phyloP scores from a whole-genome alignment of 805 yeast genomes.

The Candida maris region DNA sequence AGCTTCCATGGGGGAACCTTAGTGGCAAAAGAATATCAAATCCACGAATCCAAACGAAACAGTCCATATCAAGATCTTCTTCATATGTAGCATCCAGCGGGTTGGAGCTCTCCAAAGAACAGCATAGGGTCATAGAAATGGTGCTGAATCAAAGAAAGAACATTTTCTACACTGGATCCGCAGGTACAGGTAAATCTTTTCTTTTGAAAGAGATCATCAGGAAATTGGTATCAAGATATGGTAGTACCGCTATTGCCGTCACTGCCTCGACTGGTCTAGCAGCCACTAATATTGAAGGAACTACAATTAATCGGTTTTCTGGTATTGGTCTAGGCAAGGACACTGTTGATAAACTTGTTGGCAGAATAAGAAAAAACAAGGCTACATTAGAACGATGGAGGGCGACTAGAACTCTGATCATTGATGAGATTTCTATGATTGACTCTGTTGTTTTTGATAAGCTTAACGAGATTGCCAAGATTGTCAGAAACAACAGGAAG shows the following conservation, averaged over 20 bases:
- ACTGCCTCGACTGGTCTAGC: constrained; percentile 98
- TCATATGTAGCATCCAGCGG: constrained; percentile 1
- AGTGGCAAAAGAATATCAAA: constrained; percentile 13
- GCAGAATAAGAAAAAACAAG: constrained; percentile 45
- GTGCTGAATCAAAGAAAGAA: constrained; percentile 50
- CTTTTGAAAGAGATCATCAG: constrained; percentile 61
- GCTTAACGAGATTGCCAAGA: constrained; percentile 64
- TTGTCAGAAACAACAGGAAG: constrained; percentile 38
- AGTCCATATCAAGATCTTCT: constrained; percentile 2
- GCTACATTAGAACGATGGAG: constrained; percentile 57
- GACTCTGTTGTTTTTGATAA: constrained; percentile 76
- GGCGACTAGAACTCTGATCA: constrained; percentile 62
- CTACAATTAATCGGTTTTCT: constrained; percentile 79
- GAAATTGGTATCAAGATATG: constrained; percentile 42
- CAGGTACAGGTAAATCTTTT: constrained; percentile 85
- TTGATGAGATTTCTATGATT: constrained; percentile 95
- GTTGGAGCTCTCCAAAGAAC: constrained; percentile 34
- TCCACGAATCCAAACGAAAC: constrained; percentile 15
- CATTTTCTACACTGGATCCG: constrained; percentile 77
- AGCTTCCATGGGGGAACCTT: constrained; percentile 18
- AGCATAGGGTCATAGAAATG: constrained; percentile 43
- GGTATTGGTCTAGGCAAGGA: constrained; percentile 80
- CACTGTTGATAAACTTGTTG: constrained; percentile 40
- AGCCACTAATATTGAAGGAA: constrained; percentile 90
- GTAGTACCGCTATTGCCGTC: constrained; percentile 60